A percentile compares a stretch with the other conserved stretches of the same genome.
Evolutionary conservation across 2,329 filamentous ascomycete species (phyloP).

Genomic region (Clonostachys byssicola): DNA sequence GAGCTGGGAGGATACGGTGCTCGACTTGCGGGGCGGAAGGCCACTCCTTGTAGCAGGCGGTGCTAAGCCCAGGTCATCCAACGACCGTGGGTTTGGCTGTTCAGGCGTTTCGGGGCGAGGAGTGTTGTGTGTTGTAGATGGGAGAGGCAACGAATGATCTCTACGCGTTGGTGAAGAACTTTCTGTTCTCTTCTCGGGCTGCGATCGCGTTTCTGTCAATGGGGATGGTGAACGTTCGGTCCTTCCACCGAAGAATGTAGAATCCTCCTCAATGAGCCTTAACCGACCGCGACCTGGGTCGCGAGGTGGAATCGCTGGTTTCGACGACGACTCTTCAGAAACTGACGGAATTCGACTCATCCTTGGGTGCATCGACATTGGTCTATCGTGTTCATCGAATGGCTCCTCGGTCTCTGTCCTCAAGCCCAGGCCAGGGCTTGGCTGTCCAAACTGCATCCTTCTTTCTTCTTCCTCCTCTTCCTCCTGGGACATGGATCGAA

Average conservation of each 20-base stretch:
- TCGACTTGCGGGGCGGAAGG: constrained; percentile 46
- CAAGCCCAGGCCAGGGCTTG: constrained; percentile 31
- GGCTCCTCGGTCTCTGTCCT: constrained; percentile 55
- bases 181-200: constrained; percentile 15
- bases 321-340: constrained; percentile 42
- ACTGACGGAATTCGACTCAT: constrained; percentile 61
- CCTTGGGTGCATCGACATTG: constrained; percentile 70
- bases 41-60: constrained; percentile 27
- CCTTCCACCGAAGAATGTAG: constrained; percentile 46
- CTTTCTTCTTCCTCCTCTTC: neutral
- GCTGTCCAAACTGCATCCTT: constrained; percentile 4
- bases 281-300: constrained; percentile 32
- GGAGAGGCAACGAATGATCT: constrained; percentile 24
- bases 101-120: constrained; percentile 36
- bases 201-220: constrained; percentile 29
- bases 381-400: constrained; percentile 46
- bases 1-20: constrained; percentile 57
- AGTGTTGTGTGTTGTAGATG: constrained; percentile 24
- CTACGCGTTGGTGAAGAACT: constrained; percentile 20
- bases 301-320: constrained; percentile 33
- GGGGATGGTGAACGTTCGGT: constrained; percentile 55
- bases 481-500: constrained; percentile 69
- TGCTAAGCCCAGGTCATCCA: constrained; percentile 45
- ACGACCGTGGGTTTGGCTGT: constrained; percentile 33
- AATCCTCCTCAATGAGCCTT: constrained; percentile 30